A percentile compares a stretch with the other conserved stretches of the same genome.
These are phyloP conservation scores for Plasmodium knowlesi DNA, from an alignment of 169 alveolate genomes.

Conservation along the genomic window DNA sequence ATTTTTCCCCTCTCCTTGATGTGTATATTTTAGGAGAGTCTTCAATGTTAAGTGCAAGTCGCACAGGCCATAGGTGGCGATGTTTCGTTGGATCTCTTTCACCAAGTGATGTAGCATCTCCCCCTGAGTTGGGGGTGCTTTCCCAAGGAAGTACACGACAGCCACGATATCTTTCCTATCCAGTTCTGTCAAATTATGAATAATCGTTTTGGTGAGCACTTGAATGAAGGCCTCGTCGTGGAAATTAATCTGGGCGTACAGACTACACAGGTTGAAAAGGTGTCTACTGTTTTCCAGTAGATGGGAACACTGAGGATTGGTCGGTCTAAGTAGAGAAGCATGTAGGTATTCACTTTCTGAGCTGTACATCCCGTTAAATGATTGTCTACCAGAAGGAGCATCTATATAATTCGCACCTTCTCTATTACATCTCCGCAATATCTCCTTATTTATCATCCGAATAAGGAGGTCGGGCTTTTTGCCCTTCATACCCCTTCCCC, in stretches of 20 bases:
- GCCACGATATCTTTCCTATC: conserved; percentile 25
- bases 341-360: neutral
- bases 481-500: neutral
- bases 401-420: neutral
- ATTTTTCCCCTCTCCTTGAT: neutral
- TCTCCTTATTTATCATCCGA: neutral
- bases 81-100: no score
- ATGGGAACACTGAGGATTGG: neutral
- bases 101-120: neutral
- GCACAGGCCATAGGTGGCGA: neutral
- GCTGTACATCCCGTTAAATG: neutral
- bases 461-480: neutral
- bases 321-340: neutral
- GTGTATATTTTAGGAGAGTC: neutral
- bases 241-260: neutral
- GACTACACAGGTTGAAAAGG: conserved; percentile 22
- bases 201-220: neutral
- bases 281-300: conserved; percentile 9
- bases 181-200: neutral
- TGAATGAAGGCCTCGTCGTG: neutral
- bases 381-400: neutral
- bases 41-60: neutral
- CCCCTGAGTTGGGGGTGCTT: neutral
- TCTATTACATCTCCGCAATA: neutral
- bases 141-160: neutral